Conservation (phyloP, 306 rosid genomes). For the Luffa aegyptiaca region DNA sequence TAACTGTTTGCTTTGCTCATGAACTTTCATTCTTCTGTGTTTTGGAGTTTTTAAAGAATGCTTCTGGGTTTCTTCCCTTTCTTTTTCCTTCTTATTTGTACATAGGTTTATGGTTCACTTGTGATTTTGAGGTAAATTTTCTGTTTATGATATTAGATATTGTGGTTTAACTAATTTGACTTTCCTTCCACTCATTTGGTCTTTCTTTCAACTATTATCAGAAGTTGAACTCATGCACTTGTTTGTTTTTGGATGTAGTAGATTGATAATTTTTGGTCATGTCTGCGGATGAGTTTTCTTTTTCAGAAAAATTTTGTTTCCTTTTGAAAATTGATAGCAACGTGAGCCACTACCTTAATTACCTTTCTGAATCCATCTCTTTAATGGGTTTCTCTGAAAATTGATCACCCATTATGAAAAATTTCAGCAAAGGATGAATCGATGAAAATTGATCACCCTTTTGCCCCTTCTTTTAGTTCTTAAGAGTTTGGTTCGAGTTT, state of each 20-base stretch:
- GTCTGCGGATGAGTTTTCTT: not conserved
- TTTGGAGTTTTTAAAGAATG: not conserved
- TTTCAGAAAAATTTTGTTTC: not conserved
- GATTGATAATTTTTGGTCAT: not conserved
- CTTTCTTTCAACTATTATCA: too few species aligned
- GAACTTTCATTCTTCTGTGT: not conserved
- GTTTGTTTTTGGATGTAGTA: not conserved
- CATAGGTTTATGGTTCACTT: not conserved
- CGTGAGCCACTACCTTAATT: not conserved
- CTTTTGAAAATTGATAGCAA: not conserved
- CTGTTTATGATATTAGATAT: not conserved
- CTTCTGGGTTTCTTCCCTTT: not conserved
- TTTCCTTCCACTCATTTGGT: too few species aligned
- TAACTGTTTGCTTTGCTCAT: not conserved
- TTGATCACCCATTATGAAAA: too few species aligned
- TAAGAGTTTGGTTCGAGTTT: too few species aligned
- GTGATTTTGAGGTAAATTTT: not conserved
- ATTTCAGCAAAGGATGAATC: too few species aligned
- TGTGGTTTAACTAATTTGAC: not conserved
- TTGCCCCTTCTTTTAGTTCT: too few species aligned
- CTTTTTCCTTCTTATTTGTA: not conserved
- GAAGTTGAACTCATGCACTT: too few species aligned
- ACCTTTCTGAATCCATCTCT: too few species aligned
- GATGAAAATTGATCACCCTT: not conserved
- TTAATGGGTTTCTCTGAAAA: too few species aligned